Conservation (phyloP, 306 rosid genomes). For the Aeschynomene evenia region DNA sequence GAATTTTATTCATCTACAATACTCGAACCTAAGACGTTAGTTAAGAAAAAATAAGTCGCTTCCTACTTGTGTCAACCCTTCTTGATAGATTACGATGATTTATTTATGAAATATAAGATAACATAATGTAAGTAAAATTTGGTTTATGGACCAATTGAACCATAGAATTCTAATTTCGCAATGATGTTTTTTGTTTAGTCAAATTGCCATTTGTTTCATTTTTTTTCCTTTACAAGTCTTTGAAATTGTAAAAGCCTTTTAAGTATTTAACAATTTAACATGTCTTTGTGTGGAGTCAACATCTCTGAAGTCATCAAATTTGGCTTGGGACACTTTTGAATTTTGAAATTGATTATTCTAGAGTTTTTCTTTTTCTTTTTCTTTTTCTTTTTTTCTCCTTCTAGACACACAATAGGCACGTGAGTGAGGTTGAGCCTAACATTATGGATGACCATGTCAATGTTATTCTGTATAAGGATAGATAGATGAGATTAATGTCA, state of each 20-base stretch:
- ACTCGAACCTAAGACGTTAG: too few relatives aligned
- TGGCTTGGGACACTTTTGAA: constrained; percentile 28
- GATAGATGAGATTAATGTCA: too few relatives aligned
- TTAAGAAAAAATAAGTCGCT: too few relatives aligned
- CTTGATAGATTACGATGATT: too few relatives aligned
- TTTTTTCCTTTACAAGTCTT: background rate
- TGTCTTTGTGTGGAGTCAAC: constrained; percentile 33
- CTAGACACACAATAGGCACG: background rate
- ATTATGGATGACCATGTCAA: background rate
- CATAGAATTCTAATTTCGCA: background rate
- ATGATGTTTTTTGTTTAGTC: background rate
- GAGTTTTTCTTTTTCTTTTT: too few relatives aligned
- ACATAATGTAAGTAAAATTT: constrained; percentile 5
- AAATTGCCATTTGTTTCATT: constrained; percentile 13
- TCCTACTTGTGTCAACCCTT: too few relatives aligned
- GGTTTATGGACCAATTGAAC: constrained; percentile 11
- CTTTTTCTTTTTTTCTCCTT: background rate
- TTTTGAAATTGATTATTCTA: constrained; percentile 24
- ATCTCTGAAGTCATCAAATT: constrained; percentile 12
- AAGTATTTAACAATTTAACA: background rate
- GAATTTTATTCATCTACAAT: too few relatives aligned
- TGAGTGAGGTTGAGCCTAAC: constrained; percentile 20
- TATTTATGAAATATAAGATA: too few relatives aligned
- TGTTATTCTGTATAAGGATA: too few relatives aligned
- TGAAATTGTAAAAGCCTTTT: constrained; percentile 23